phyloP scores from a whole-genome alignment of 2,329 filamentous ascomycete genomes.

The Plectosphaerella cucumerina region DNA sequence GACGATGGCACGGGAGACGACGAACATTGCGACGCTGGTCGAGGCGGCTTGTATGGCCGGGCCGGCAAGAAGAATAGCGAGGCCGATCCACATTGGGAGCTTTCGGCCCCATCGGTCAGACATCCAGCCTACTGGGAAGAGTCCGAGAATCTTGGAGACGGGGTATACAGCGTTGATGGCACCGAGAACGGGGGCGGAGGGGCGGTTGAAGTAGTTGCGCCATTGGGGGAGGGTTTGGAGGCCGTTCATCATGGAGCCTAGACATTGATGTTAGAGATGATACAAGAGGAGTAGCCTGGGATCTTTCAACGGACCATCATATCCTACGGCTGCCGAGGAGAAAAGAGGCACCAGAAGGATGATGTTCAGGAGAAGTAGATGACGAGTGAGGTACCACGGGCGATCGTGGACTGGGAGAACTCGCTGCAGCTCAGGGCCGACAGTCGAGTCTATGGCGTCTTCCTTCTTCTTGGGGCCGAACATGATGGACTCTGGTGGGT shows the following conservation, averaged over 20 bases:
- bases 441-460: slow-evolving; percentile 3
- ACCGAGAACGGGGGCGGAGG: slow-evolving; percentile 4
- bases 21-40: slow-evolving; percentile 22
- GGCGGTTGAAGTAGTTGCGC: slow-evolving; percentile 26
- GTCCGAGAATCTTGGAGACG: slow-evolving; percentile 9
- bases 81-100: slow-evolving; percentile 23
- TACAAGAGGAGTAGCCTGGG: background rate
- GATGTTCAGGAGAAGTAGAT: slow-evolving; percentile 39
- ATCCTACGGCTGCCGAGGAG: slow-evolving; percentile 36
- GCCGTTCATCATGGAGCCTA: slow-evolving; percentile 35
- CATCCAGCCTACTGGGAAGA: slow-evolving; percentile 8
- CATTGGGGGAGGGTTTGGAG: slow-evolving; percentile 31
- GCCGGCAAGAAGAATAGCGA: slow-evolving; percentile 24
- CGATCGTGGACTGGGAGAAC: slow-evolving; percentile 34
- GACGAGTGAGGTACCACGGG: slow-evolving; percentile 36
- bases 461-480: slow-evolving; percentile 1
- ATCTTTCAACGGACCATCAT: slow-evolving; percentile 29
- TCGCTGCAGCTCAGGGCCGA: slow-evolving; percentile 11
- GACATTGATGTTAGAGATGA: background rate
- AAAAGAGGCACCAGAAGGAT: slow-evolving; percentile 37
- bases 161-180: slow-evolving; percentile 11
- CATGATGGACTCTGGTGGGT: background rate
- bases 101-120: slow-evolving; percentile 32
- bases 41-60: slow-evolving; percentile 21
- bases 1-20: slow-evolving; percentile 27